A percentile compares a stretch with the other conserved stretches of the same genome.
These are phyloP conservation scores for Xerocomellus chrysenteron DNA, from an alignment of 768 basidiomycete genomes.

Conservation along the genomic window DNA sequence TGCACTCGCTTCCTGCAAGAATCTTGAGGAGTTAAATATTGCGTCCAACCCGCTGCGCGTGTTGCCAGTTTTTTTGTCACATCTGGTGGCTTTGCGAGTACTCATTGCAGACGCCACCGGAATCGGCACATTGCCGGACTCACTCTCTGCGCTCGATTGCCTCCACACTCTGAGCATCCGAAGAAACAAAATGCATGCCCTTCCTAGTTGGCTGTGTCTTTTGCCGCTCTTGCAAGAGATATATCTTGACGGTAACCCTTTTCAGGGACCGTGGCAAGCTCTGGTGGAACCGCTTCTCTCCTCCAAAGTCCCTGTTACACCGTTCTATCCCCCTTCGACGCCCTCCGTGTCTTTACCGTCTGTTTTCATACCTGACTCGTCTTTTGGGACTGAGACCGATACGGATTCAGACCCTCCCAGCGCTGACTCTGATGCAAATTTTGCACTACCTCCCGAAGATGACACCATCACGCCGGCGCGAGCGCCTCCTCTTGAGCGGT, in stretches of 20 bases:
- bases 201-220: constrained; percentile 95
- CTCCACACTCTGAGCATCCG: constrained; percentile 90
- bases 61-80: constrained; percentile 86
- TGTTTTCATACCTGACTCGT: constrained; percentile 45
- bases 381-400: constrained; percentile 47
- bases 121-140: constrained; percentile 70
- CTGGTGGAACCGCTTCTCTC: constrained; percentile 82
- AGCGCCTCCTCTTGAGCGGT: constrained; percentile 51
- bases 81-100: constrained; percentile 75
- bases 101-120: constrained; percentile 92
- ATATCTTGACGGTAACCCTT: constrained; percentile 94
- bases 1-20: constrained; percentile 72
- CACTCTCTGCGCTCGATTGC: constrained; percentile 69
- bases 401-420: constrained; percentile 54
- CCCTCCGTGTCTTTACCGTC: constrained; percentile 56
- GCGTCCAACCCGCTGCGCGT: constrained; percentile 87
- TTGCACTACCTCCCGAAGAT: constrained; percentile 47
- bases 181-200: constrained; percentile 80
- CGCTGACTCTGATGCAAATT: constrained; percentile 33
- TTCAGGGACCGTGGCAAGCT: constrained; percentile 90
- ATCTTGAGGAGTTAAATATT: constrained; percentile 91
- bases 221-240: constrained; percentile 82
- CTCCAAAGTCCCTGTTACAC: constrained; percentile 58
- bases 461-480: constrained; percentile 71
- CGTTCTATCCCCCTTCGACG: constrained; percentile 64